Conservation (phyloP, 1,284 basidiomycete species). For the Rhizoctonia solani region DNA sequence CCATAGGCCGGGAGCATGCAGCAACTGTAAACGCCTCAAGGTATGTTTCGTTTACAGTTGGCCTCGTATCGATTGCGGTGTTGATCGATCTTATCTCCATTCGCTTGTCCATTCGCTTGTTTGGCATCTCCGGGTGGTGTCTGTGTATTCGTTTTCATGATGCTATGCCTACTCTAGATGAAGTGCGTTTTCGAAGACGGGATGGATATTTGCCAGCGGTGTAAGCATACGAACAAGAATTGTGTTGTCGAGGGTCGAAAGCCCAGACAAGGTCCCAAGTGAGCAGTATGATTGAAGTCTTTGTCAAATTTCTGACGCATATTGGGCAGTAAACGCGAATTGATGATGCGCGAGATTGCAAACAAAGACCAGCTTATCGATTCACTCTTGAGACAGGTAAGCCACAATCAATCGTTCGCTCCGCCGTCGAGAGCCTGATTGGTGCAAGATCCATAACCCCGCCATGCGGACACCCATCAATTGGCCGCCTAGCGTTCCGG, state of each 20-base stretch:
- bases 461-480: constrained; percentile 35
- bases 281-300: constrained; percentile 45
- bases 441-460: constrained; percentile 38
- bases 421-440: background rate
- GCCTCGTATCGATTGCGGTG: background rate
- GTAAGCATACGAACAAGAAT: constrained; percentile 51
- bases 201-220: constrained; percentile 61
- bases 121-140: background rate
- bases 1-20: constrained; percentile 72
- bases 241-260: constrained; percentile 81
- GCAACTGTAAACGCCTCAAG: constrained; percentile 81
- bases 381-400: constrained; percentile 74
- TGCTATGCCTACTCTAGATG: constrained; percentile 57
- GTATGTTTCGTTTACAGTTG: constrained; percentile 52
- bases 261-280: constrained; percentile 75
- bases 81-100: background rate
- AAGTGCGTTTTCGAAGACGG: constrained; percentile 73
- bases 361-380: constrained; percentile 84
- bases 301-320: background rate
- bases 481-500: constrained; percentile 27
- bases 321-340: constrained; percentile 70
- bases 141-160: background rate
- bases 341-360: constrained; percentile 75
- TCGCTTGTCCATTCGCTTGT: background rate
- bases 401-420: constrained; percentile 38